phyloP scores from a whole-genome alignment of 2,329 filamentous ascomycete species.

The Elsinoe batatas region DNA sequence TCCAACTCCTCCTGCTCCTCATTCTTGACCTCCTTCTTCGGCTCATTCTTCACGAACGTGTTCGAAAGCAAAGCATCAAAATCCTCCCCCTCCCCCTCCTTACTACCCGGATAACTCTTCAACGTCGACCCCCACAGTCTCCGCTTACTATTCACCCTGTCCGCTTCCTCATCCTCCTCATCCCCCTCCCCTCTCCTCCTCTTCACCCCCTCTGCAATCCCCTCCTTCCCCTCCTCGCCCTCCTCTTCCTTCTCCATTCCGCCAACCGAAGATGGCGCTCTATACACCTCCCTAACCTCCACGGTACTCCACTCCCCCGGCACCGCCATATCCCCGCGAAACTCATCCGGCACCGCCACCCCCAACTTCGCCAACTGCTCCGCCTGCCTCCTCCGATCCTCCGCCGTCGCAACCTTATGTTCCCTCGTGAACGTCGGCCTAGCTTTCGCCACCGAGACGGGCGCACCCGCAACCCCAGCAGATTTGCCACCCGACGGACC shows the following conservation, averaged over 20 bases:
- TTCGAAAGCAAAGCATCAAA: constrained; percentile 49
- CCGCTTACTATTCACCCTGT: constrained; percentile 38
- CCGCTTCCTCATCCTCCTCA: constrained; percentile 51
- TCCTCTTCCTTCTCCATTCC: constrained; percentile 32
- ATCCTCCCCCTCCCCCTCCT: constrained; percentile 42
- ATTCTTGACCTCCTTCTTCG: constrained; percentile 22
- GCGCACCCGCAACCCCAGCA: constrained; percentile 18
- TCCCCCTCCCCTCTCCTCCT: constrained; percentile 55
- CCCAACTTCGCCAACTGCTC: constrained; percentile 83
- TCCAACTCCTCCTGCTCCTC: constrained; percentile 27
- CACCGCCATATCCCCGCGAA: constrained; percentile 72
- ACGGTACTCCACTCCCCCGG: constrained; percentile 78
- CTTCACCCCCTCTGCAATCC: constrained; percentile 40
- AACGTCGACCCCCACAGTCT: constrained; percentile 38
- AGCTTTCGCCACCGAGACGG: constrained; percentile 26
- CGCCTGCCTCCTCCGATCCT: constrained; percentile 71
- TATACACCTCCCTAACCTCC: constrained; percentile 34
- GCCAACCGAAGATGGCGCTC: not conserved
- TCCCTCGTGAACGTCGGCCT: constrained; percentile 24
- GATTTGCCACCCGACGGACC: constrained; percentile 24
- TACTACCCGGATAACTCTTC: constrained; percentile 36
- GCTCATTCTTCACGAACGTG: constrained; percentile 23
- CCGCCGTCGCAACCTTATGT: constrained; percentile 39
- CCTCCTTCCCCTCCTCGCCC: constrained; percentile 37
- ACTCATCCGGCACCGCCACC: constrained; percentile 69